Conservation (phyloP, 495 filamentous ascomycete genomes). For the Penicillium pancosmium region DNA sequence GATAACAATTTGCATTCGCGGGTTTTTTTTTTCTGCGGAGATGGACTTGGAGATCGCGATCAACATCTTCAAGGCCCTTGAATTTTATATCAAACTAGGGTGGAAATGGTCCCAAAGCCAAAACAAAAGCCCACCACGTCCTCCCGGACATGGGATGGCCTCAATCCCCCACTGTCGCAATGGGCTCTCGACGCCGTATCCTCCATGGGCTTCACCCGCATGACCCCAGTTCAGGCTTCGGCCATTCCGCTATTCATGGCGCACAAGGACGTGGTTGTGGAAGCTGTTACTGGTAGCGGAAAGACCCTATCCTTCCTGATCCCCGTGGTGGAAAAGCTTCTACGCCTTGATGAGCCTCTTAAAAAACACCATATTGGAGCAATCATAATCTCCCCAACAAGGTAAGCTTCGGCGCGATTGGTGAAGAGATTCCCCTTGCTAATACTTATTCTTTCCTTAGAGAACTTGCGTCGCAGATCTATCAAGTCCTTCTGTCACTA, state of each 20-base stretch:
- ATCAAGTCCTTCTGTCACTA: slow-evolving; percentile 75
- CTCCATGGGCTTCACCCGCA: slow-evolving; percentile 81
- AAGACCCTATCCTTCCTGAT: slow-evolving; percentile 93
- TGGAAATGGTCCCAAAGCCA: slow-evolving; percentile 40
- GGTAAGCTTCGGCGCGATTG: slow-evolving; percentile 37
- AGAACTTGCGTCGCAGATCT: slow-evolving; percentile 89
- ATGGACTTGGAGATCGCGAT: slow-evolving; percentile 8
- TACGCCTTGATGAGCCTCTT: slow-evolving; percentile 72
- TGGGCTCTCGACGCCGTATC: slow-evolving; percentile 87
- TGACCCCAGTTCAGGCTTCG: slow-evolving; percentile 95
- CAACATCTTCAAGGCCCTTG: background rate
- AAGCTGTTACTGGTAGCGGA: slow-evolving; percentile 94
- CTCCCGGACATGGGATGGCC: slow-evolving; percentile 73
- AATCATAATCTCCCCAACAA: slow-evolving; percentile 89
- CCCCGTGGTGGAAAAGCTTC: slow-evolving; percentile 81
- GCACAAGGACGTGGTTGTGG: slow-evolving; percentile 96
- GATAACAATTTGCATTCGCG: slow-evolving; percentile 26
- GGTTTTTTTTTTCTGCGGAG: slow-evolving; percentile 22
- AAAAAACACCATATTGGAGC: slow-evolving; percentile 88
- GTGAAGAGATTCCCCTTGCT: background rate
- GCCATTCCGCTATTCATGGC: slow-evolving; percentile 88
- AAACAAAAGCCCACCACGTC: slow-evolving; percentile 29
- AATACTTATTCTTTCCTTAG: slow-evolving; percentile 36
- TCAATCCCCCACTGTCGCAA: slow-evolving; percentile 78
- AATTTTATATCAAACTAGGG: background rate